These are phyloP conservation scores for Cornus controversa DNA, from an alignment of 148 eudicot species.

Conservation along the genomic window DNA sequence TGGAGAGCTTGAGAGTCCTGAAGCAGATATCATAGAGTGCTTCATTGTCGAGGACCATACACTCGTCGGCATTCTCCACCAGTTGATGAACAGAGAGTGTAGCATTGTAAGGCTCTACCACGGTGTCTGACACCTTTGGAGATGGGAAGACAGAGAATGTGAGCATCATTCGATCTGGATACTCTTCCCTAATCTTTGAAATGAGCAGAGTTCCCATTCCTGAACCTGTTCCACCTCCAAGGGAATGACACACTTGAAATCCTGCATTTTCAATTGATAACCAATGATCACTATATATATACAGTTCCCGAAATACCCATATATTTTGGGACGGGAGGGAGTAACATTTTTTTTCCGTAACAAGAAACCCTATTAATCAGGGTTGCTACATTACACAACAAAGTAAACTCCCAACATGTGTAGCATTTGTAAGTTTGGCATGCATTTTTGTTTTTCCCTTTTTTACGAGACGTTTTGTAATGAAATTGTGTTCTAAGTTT, in stretches of 20 bases:
- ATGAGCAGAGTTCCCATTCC: constrained; percentile 41
- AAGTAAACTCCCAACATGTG: no score
- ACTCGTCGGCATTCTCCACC: constrained; percentile 43
- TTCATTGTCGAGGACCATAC: constrained; percentile 41
- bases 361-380: no score
- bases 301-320: no score
- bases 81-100: constrained; percentile 39
- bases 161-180: constrained; percentile 43
- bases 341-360: no score
- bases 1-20: constrained; percentile 28
- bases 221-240: constrained; percentile 40
- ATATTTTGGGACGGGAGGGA: no score
- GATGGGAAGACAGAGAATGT: constrained; percentile 43
- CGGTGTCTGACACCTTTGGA: constrained; percentile 37
- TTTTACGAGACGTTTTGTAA: no score
- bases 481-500: no score
- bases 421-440: no score
- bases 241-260: constrained; percentile 37
- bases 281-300: neutral
- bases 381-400: no score
- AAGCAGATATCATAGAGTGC: constrained; percentile 34
- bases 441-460: no score
- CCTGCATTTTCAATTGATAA: neutral
- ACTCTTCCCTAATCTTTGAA: constrained; percentile 40
- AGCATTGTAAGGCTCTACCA: constrained; percentile 43